These are phyloP conservation scores for Leishmania arabica DNA, from an alignment of 208 protist species.

Conservation along the genomic window DNA sequence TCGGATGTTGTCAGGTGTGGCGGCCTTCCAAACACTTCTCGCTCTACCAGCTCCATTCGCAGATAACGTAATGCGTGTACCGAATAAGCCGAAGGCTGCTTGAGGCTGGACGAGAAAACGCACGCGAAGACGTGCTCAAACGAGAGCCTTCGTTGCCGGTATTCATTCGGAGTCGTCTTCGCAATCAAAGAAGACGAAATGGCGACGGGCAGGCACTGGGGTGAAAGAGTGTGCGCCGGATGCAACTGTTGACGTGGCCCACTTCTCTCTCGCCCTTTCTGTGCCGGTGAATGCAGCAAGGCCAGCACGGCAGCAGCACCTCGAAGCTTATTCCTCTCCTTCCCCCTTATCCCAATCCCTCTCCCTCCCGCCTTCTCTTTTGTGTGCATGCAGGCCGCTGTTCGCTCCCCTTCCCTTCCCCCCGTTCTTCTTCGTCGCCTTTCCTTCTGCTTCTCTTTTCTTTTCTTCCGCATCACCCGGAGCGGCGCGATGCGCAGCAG, in stretches of 20 bases:
- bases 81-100: neutral
- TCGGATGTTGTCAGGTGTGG: neutral
- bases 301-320: neutral
- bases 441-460: conserved; percentile 8
- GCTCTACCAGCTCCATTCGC: neutral
- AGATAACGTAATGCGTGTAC: neutral
- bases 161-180: neutral
- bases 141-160: too few relatives aligned
- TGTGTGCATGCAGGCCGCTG: neutral
- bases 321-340: neutral
- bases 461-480: neutral
- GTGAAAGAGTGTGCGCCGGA: neutral
- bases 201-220: neutral
- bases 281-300: neutral
- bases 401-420: neutral
- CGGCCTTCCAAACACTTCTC: neutral
- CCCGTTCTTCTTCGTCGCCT: neutral
- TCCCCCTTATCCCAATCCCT: neutral
- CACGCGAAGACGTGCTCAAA: neutral
- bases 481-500: conserved; percentile 1
- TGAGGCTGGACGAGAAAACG: too few relatives aligned
- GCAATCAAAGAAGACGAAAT: neutral
- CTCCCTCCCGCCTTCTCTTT: neutral
- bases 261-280: neutral
- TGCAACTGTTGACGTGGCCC: neutral